Evolutionary conservation across 345 rosid genomes (phyloP).

Genomic region (Citrus medica): DNA sequence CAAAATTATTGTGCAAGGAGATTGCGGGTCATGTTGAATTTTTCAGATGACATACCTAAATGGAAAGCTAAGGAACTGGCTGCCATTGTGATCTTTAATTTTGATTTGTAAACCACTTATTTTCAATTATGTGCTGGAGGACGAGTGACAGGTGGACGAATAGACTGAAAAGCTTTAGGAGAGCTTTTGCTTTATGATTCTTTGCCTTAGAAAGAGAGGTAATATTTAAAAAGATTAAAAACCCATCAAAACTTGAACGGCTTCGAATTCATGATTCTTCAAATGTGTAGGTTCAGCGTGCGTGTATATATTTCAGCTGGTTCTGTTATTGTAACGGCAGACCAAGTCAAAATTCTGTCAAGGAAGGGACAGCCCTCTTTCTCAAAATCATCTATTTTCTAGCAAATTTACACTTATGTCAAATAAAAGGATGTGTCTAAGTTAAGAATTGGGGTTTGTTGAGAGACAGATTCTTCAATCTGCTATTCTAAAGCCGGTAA

Average conservation of each 20-base stretch:
- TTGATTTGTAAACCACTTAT: not conserved
- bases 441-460: not conserved
- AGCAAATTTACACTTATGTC: too few species aligned
- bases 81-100: not conserved
- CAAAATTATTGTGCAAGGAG: constrained; percentile 71
- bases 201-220: not conserved
- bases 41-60: constrained; percentile 36
- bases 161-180: not conserved
- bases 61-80: not conserved
- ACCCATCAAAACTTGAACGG: not conserved
- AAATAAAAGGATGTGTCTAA: too few species aligned
- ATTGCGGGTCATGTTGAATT: constrained; percentile 84
- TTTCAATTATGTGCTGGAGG: not conserved
- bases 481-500: not conserved
- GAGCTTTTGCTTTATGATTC: not conserved
- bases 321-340: not conserved
- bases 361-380: not conserved
- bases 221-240: not conserved
- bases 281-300: constrained; percentile 4
- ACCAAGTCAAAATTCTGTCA: not conserved
- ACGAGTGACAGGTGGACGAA: not conserved
- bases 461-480: not conserved
- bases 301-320: not conserved
- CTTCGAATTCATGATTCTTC: not conserved
- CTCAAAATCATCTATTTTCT: not conserved